Percentiles rank a stretch among this genome's conserved stretches.
These are phyloP conservation scores for Vanderwaltozyma tropicalis DNA, from an alignment of 805 yeast genomes.

Conservation along the genomic window DNA sequence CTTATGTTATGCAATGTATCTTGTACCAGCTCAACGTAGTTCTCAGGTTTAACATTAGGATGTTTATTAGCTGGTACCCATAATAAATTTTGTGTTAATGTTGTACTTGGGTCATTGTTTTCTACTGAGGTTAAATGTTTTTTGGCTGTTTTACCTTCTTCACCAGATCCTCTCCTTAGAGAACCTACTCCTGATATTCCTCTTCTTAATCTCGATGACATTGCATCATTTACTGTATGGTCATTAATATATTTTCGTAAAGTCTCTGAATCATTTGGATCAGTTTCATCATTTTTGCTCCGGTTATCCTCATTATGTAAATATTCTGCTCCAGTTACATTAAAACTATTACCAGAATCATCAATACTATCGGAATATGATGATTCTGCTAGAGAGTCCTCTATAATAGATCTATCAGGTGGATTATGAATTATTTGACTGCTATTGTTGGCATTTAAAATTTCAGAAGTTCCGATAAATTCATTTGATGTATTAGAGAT, in stretches of 20 bases:
- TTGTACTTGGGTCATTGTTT: neutral
- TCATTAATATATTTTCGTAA: neutral
- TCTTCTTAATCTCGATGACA: constrained; percentile 4
- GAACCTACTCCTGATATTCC: constrained; percentile 19
- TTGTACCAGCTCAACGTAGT: constrained; percentile 58
- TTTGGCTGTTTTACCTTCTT: constrained; percentile 1
- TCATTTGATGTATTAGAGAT: neutral
- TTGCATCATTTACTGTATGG: neutral
- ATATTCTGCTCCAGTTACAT: constrained; percentile 22
- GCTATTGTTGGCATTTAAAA: too few species aligned
- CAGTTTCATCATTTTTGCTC: neutral
- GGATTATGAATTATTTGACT: too few species aligned
- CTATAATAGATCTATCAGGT: neutral
- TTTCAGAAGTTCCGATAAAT: neutral
- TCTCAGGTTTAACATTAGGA: constrained; percentile 87
- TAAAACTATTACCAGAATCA: constrained; percentile 17
- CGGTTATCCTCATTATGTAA: constrained; percentile 9
- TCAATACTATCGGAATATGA: neutral
- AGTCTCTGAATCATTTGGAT: neutral
- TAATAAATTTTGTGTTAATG: constrained; percentile 42
- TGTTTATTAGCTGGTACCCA: constrained; percentile 96
- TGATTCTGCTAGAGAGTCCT: neutral
- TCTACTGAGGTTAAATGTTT: neutral
- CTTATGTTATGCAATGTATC: constrained; percentile 24
- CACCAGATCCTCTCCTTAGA: constrained; percentile 14